Percentiles rank a stretch among this genome's conserved stretches.
phyloP scores from a whole-genome alignment of 768 basidiomycete species.

The Dendrothele bispora region DNA sequence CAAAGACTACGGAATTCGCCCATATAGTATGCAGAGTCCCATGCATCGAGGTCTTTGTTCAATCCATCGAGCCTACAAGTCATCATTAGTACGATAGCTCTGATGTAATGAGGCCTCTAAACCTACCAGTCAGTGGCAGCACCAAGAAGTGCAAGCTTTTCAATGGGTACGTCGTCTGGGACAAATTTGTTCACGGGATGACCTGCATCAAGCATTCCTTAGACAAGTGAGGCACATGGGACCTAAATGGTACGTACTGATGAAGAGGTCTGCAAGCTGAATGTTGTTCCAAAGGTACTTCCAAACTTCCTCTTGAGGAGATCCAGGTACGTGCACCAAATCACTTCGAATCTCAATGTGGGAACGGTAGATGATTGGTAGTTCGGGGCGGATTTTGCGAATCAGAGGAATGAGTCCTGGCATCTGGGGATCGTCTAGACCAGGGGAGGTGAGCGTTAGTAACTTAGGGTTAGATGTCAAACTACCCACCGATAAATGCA shows the following conservation, averaged over 20 bases:
- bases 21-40: conserved; percentile 90
- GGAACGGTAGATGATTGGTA: conserved; percentile 91
- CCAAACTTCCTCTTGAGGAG: conserved; percentile 91
- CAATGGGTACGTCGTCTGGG: conserved; percentile 75
- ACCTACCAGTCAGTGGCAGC: conserved; percentile 85
- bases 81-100: background rate
- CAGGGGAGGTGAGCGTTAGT: conserved; percentile 9
- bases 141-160: conserved; percentile 72
- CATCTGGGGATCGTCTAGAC: conserved; percentile 84
- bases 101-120: conserved; percentile 6
- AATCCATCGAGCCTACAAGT: conserved; percentile 79
- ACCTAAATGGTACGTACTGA: conserved; percentile 49
- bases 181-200: conserved; percentile 96
- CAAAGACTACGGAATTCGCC: conserved; percentile 82
- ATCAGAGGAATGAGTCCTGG: conserved; percentile 93
- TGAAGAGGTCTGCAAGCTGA: conserved; percentile 85
- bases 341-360: conserved; percentile 94
- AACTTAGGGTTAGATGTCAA: background rate
- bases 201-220: conserved; percentile 30
- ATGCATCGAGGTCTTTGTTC: conserved; percentile 82
- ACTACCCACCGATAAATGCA: conserved; percentile 77
- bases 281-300: conserved; percentile 95
- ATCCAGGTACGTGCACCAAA: conserved; percentile 77
- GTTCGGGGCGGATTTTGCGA: conserved; percentile 76
- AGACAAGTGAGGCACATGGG: background rate